Percentiles rank a stretch among this genome's conserved stretches.
Evolutionary conservation across 257 asterid genomes (phyloP).

Genomic region (Rauvolfia tetraphylla): DNA sequence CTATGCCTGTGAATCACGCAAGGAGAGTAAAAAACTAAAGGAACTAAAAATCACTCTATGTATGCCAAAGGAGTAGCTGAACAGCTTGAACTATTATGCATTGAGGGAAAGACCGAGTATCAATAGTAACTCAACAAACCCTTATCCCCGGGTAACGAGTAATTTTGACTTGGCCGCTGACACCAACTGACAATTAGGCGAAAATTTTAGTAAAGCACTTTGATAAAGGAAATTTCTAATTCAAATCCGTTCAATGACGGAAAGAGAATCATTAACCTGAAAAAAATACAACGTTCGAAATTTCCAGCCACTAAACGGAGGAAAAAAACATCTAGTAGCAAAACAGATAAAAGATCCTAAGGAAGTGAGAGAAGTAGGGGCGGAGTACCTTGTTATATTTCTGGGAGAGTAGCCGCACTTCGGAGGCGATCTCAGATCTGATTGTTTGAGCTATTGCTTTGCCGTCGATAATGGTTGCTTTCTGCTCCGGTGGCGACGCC

Average conservation of each 20-base stretch:
- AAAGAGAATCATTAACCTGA: not conserved
- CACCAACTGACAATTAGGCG: not conserved
- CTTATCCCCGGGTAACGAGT: not conserved
- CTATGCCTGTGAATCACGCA: not conserved
- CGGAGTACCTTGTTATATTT: constrained; percentile 56
- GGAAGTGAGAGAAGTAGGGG: not conserved
- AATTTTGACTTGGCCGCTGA: not conserved
- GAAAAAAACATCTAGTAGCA: not conserved
- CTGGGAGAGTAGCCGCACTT: constrained; percentile 29
- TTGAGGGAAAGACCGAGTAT: not conserved
- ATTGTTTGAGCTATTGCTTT: constrained; percentile 42
- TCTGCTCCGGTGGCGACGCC: constrained; percentile 51
- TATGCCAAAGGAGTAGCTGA: not conserved
- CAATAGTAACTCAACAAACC: not conserved
- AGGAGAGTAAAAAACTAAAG: not conserved
- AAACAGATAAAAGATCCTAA: not conserved
- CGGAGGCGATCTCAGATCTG: constrained; percentile 26
- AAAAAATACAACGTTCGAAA: not conserved
- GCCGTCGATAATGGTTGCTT: constrained; percentile 74
- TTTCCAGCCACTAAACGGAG: not conserved
- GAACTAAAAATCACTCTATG: not conserved
- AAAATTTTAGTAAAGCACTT: not conserved
- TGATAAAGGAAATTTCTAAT: not conserved
- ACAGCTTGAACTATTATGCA: not conserved
- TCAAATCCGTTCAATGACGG: not conserved